Evolutionary conservation across 257 asterid species (phyloP), one percentile per base, ranked within the genome.

Genomic region (Galeopsis tetrahit): DNA sequence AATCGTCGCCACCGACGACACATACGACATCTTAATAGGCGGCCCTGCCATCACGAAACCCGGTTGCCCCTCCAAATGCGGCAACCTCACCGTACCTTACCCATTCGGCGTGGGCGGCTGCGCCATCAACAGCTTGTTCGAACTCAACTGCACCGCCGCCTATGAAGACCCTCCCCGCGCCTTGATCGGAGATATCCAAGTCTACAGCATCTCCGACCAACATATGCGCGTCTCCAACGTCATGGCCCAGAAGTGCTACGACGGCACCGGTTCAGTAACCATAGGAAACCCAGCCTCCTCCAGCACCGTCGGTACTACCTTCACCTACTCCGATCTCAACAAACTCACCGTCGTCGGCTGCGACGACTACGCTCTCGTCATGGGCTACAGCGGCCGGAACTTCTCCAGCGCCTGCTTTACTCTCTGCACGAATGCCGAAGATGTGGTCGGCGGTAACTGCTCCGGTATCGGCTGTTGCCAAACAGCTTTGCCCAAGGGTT

Each of bases 401-500:
- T 84, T 86, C 81, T 77, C 83, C 3, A 74, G 84, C 34, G 93
- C 93, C 43, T 89, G 95, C 63, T 15, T 81, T 6, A 1, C 90
- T 1, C 34, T 81, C 6, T 91, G 97, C 62, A 39, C 81, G 0
- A 70, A 43, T 1, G 32, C 81, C 0, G 85, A 70, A 4, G 82
- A 85, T 2, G 89, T 86, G 42, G 38, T 48, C 9, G 59, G 17
- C 17, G 95, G 89, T 1, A 69, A 48, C 1, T 91, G 96, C 78
- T 59, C 89, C 1, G 95, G 96, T 4, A 68, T 78, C n/a, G 96
- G 97, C 1, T 91, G 96, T 68, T 87, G 97, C 79, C 95, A 91
- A 70, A 85, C 83, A 1, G 6, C 95, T 1, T 52, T 89, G 28
- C 95, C 93, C 1, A 82, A 36, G 64, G 96, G 97, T 0, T 5